Evolutionary conservation across 805 yeast species (phyloP).

Genomic region (Helenozyma baotianmanensis): DNA sequence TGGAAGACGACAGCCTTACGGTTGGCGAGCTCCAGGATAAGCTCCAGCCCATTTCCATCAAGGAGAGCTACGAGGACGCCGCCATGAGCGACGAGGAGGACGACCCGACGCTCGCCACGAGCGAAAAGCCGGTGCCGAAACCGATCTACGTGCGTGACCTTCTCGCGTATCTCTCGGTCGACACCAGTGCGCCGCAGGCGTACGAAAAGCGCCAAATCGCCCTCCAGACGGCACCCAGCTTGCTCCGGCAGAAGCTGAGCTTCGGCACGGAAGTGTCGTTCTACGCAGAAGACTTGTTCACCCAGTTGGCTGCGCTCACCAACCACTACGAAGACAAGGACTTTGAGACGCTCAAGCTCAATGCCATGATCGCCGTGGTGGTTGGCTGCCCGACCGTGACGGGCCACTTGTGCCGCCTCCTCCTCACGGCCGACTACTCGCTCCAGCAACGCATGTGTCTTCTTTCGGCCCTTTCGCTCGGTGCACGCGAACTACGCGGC

Average conservation of each 20-base stretch:
- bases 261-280: slow-evolving; percentile 58
- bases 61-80: slow-evolving; percentile 8
- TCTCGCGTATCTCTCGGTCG: slow-evolving; percentile 48
- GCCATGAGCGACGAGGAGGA: slow-evolving; percentile 45
- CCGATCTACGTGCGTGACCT: slow-evolving; percentile 76
- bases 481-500: slow-evolving; percentile 71
- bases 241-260: slow-evolving; percentile 60
- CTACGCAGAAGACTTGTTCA: slow-evolving; percentile 52
- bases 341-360: slow-evolving; percentile 65
- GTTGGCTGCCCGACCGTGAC: slow-evolving; percentile 46
- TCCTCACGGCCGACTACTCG: slow-evolving; percentile 73
- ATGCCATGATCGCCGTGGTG: slow-evolving; percentile 60
- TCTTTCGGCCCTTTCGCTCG: slow-evolving; percentile 62
- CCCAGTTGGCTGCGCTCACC: slow-evolving; percentile 46
- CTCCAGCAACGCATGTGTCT: slow-evolving; percentile 71
- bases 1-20: slow-evolving; percentile 6
- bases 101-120: slow-evolving; percentile 40
- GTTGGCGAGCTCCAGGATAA: slow-evolving; percentile 1
- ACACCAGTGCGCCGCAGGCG: slow-evolving; percentile 41
- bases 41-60: slow-evolving; percentile 1
- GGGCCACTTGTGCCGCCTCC: slow-evolving; percentile 39
- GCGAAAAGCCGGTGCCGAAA: slow-evolving; percentile 28
- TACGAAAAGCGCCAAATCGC: slow-evolving; percentile 49
- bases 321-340: slow-evolving; percentile 53
- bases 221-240: slow-evolving; percentile 47